These are phyloP conservation scores for Thermochaetoides thermophila DNA, from an alignment of 495 filamentous ascomycete species.

Conservation along the genomic window DNA sequence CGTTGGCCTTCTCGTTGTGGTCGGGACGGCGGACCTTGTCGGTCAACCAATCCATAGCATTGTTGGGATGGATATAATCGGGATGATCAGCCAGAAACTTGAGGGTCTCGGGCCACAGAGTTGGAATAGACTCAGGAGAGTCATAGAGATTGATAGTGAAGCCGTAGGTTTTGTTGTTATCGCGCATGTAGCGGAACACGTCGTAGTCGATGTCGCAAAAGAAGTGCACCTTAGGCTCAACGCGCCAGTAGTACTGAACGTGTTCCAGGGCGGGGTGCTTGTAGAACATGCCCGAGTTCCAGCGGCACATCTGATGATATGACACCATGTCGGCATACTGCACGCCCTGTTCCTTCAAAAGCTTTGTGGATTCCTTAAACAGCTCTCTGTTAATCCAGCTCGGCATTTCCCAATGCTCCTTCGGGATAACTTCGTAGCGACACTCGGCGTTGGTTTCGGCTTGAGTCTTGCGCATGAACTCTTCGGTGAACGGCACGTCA, in stretches of 20 bases:
- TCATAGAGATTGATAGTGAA: constrained; percentile 98
- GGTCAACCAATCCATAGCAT: constrained; percentile 74
- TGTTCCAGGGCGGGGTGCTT: constrained; percentile 77
- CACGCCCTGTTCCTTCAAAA: constrained; percentile 69
- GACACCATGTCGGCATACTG: constrained; percentile 80
- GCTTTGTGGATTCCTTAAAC: constrained; percentile 66
- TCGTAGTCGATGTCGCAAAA: constrained; percentile 99
- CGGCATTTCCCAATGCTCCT: constrained; percentile 87
- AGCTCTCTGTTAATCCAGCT: constrained; percentile 83
- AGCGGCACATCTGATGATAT: constrained; percentile 99
- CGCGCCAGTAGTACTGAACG: constrained; percentile 93
- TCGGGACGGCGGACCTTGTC: constrained; percentile 64
- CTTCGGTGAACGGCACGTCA: constrained; percentile 76
- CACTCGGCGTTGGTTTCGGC: constrained; percentile 72
- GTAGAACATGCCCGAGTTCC: constrained; percentile 98
- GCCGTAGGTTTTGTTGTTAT: constrained; percentile 95
- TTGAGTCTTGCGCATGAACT: constrained; percentile 73
- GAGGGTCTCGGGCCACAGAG: constrained; percentile 87
- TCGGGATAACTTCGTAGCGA: constrained; percentile 76
- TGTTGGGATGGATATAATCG: constrained; percentile 66
- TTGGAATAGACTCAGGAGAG: constrained; percentile 65
- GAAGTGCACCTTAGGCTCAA: constrained; percentile 97
- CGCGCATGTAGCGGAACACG: constrained; percentile 94
- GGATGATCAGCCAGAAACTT: constrained; percentile 80
- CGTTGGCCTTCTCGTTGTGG: constrained; percentile 64